Percentiles rank a stretch among this genome's conserved stretches.
Evolutionary conservation across 2,329 filamentous ascomycete species (phyloP).

Genomic region (Penicillium palitans): DNA sequence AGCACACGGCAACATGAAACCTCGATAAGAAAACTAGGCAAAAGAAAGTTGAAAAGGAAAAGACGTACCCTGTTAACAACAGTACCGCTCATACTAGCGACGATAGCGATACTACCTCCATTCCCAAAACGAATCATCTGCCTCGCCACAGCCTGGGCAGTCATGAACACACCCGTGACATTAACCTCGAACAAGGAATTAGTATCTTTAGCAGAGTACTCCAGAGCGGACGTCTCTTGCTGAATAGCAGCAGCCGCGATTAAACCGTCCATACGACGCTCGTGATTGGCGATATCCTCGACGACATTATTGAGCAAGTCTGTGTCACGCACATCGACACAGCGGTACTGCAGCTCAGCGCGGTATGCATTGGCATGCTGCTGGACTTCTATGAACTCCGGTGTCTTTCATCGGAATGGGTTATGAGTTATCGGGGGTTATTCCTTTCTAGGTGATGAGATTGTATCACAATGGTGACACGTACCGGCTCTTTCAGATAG

Average conservation of each 20-base stretch:
- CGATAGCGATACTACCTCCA: constrained; percentile 61
- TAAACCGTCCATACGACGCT: constrained; percentile 75
- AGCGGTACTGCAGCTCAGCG: constrained; percentile 69
- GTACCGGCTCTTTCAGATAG: background rate
- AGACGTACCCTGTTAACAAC: constrained; percentile 51
- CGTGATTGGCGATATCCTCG: constrained; percentile 64
- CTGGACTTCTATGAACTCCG: background rate
- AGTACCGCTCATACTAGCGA: constrained; percentile 63
- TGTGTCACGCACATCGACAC: constrained; percentile 76
- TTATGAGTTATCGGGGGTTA: background rate
- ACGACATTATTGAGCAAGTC: constrained; percentile 66
- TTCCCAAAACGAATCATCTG: constrained; percentile 62
- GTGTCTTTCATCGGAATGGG: background rate
- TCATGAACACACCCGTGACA: constrained; percentile 63
- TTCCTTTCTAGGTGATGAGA: background rate
- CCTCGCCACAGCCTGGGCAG: constrained; percentile 60
- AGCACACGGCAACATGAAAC: background rate
- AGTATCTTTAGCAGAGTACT: constrained; percentile 65
- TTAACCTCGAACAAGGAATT: constrained; percentile 64
- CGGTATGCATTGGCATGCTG: constrained; percentile 17
- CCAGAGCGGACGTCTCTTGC: constrained; percentile 77
- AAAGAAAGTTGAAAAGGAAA: too few species aligned
- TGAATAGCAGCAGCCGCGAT: constrained; percentile 72
- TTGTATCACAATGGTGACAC: background rate
- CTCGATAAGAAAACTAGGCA: background rate